These are phyloP conservation scores for Trichomonas vaginalis DNA, from an alignment of 208 protist species.

Conservation along the genomic window DNA sequence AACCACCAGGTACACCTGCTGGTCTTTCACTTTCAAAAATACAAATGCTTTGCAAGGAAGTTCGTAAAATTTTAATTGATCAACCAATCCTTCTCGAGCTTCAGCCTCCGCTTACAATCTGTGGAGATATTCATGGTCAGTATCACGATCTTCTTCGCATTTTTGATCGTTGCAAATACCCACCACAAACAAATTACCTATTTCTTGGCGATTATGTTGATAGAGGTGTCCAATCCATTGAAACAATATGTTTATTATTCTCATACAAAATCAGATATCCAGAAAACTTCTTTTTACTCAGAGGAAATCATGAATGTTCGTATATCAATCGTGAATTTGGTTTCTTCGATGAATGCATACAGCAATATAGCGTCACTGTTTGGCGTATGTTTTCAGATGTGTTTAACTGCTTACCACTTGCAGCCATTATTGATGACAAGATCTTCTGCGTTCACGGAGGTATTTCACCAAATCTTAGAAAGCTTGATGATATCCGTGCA, in stretches of 20 bases:
- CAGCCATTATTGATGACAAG: constrained; percentile 56
- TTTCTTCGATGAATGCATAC: constrained; percentile 84
- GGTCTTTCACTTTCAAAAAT: not conserved
- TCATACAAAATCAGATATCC: not conserved
- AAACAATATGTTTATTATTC: constrained; percentile 7
- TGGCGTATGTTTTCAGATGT: constrained; percentile 94
- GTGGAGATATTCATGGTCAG: constrained; percentile 18
- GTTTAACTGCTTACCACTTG: constrained; percentile 95
- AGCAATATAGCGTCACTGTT: constrained; percentile 51
- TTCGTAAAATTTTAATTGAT: constrained; percentile 2
- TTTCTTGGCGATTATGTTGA: constrained; percentile 22
- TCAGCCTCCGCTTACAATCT: constrained; percentile 2
- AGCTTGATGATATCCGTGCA: constrained; percentile 61
- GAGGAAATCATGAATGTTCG: constrained; percentile 36
- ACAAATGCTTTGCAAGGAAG: not conserved
- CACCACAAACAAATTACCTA: constrained; percentile 19
- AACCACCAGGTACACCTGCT: not conserved
- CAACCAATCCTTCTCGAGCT: constrained; percentile 21
- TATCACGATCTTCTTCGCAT: not conserved
- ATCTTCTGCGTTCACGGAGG: constrained; percentile 66
- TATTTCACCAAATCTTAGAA: constrained; percentile 52
- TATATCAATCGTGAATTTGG: constrained; percentile 58
- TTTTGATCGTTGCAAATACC: not conserved
- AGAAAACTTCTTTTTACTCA: constrained; percentile 11
- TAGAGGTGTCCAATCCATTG: not conserved